Conservation (phyloP, 1,284 basidiomycete genomes). For the Gymnopus androsaceus region DNA sequence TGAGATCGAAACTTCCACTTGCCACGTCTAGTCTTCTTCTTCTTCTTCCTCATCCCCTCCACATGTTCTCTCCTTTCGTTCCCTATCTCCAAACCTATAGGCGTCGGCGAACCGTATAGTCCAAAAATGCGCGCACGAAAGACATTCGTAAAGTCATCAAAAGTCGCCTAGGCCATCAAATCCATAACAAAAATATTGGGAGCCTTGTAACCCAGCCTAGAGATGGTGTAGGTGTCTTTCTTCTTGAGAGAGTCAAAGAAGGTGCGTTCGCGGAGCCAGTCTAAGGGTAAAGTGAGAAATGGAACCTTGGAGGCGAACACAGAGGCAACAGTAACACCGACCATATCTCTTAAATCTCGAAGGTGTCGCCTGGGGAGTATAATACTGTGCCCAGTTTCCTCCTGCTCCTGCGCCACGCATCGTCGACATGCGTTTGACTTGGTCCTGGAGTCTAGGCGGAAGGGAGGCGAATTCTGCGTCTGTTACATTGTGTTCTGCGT, state of each 20-base stretch:
- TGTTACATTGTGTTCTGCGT: conserved; percentile 65
- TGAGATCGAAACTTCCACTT: no score
- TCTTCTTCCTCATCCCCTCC: no score
- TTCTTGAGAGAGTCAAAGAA: conserved; percentile 68
- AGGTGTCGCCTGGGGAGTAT: conserved; percentile 44
- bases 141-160: no score
- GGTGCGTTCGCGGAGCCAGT: conserved; percentile 73
- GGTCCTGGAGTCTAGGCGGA: conserved; percentile 65
- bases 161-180: conserved; percentile 17
- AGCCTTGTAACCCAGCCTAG: conserved; percentile 70
- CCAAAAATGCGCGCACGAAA: no score
- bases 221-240: conserved; percentile 58
- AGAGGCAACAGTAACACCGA: conserved; percentile 33
- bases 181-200: conserved; percentile 76
- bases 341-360: conserved; percentile 60
- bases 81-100: no score
- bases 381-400: conserved; percentile 45
- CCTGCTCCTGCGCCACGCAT: conserved; percentile 28
- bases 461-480: conserved; percentile 65
- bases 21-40: no score
- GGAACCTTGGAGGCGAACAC: conserved; percentile 2
- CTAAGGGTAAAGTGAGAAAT: conserved; percentile 34
- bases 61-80: no score
- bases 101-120: no score
- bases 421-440: conserved; percentile 58